Percentiles rank a stretch among this genome's conserved stretches.
Conservation (phyloP, 208 protist species). For the Herpetomonas samuelpessoai region DNA sequence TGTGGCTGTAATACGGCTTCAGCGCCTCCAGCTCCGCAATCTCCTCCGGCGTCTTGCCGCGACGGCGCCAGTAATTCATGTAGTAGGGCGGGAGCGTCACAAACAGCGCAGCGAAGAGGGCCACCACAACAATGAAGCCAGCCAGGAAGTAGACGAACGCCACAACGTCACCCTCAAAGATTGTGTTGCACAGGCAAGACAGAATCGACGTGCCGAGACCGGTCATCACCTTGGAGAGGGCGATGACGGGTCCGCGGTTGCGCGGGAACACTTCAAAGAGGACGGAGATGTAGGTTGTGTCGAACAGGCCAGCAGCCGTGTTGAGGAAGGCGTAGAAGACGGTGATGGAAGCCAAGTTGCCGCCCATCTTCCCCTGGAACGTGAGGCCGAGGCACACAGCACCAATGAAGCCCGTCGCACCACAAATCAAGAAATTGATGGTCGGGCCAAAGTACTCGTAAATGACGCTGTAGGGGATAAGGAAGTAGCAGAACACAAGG, state of each 20-base stretch:
- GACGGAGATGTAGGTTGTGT: constrained; percentile 33
- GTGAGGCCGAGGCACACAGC: constrained; percentile 25
- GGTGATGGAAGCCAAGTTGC: constrained; percentile 25
- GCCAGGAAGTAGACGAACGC: constrained; percentile 39
- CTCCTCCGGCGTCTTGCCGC: constrained; percentile 21
- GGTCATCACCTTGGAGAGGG: constrained; percentile 47
- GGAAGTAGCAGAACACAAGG: constrained; percentile 37
- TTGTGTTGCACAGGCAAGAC: constrained; percentile 24
- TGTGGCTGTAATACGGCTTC: constrained; percentile 20
- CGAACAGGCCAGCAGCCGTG: constrained; percentile 26
- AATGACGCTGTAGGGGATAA: constrained; percentile 32
- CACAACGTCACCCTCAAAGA: constrained; percentile 27
- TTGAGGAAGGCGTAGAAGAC: constrained; percentile 43
- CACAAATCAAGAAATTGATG: constrained; percentile 21
- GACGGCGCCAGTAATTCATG: constrained; percentile 42
- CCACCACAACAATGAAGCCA: constrained; percentile 23
- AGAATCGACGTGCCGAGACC: constrained; percentile 37
- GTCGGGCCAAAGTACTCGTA: constrained; percentile 31
- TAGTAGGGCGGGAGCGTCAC: constrained; percentile 44
- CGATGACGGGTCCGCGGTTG: constrained; percentile 40
- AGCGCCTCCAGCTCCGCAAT: constrained; percentile 19
- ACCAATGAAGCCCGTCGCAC: constrained; percentile 18
- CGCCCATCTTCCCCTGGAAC: constrained; percentile 24
- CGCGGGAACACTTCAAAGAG: constrained; percentile 37
- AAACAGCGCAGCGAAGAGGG: constrained; percentile 14